phyloP scores from a whole-genome alignment of 306 rosid species.

The Prunus kanzakura region DNA sequence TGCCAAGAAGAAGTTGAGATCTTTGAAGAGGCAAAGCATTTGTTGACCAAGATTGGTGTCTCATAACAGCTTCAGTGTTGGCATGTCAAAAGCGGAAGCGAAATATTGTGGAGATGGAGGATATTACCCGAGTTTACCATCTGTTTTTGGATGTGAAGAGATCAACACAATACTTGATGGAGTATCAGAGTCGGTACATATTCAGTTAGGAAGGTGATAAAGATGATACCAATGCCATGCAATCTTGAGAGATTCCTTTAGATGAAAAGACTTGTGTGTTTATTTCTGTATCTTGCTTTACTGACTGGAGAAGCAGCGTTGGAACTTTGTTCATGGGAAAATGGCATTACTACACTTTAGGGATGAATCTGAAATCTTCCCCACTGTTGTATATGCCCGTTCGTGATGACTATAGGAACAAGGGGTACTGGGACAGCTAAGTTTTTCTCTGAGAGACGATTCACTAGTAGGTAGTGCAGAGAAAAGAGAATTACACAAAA shows the following conservation, averaged over 20 bases:
- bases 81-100: slow-evolving; percentile 89
- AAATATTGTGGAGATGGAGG: slow-evolving; percentile 81
- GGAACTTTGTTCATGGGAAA: not conserved
- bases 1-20: slow-evolving; percentile 91
- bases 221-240: slow-evolving; percentile 62
- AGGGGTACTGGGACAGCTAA: too few relatives aligned
- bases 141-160: slow-evolving; percentile 93
- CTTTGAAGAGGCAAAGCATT: slow-evolving; percentile 74
- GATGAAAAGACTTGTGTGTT: not conserved
- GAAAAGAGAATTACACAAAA: not conserved
- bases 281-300: not conserved
- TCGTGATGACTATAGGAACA: too few relatives aligned
- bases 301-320: not conserved
- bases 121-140: slow-evolving; percentile 86
- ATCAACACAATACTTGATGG: slow-evolving; percentile 95
- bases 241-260: slow-evolving; percentile 26
- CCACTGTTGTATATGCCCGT: too few relatives aligned
- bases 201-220: slow-evolving; percentile 81
- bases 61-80: slow-evolving; percentile 80
- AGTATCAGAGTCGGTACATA: slow-evolving; percentile 91
- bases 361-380: not conserved
- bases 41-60: slow-evolving; percentile 87
- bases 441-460: not conserved
- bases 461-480: not conserved
- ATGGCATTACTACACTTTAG: not conserved